Conservation (phyloP, 805 yeast species). For the Tetrapisispora nanseiensis region DNA sequence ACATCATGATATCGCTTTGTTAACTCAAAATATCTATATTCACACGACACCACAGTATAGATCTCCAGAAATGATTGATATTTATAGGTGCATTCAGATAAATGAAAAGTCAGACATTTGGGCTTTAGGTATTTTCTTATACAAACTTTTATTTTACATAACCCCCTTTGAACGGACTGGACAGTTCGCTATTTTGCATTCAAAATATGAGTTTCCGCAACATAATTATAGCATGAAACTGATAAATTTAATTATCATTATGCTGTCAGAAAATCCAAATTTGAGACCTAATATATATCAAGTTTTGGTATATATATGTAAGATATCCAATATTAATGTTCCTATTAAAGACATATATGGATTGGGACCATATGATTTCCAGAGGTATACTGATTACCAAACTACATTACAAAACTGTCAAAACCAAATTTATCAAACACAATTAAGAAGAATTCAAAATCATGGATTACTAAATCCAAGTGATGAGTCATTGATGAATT, state of each 20-base stretch:
- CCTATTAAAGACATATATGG: constrained; percentile 38
- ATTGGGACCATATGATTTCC: constrained; percentile 47
- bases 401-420: constrained; percentile 22
- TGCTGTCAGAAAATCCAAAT: constrained; percentile 75
- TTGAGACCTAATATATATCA: constrained; percentile 83
- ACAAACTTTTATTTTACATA: constrained; percentile 82
- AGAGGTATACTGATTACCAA: constrained; percentile 45
- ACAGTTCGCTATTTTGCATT: constrained; percentile 78
- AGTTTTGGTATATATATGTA: constrained; percentile 53
- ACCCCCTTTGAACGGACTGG: constrained; percentile 87
- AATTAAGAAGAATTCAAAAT: constrained; percentile 13
- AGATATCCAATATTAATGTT: constrained; percentile 45
- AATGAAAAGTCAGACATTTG: constrained; percentile 91
- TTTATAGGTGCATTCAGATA: constrained; percentile 71
- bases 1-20: constrained; percentile 63
- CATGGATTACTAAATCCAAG: constrained; percentile 5
- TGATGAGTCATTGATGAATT: constrained; percentile 13
- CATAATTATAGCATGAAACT: constrained; percentile 66
- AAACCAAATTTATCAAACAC: constrained; percentile 18
- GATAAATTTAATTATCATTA: constrained; percentile 62
- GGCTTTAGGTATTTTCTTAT: constrained; percentile 91
- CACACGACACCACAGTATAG: constrained; percentile 96
- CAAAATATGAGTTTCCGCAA: constrained; percentile 67
- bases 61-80: constrained; percentile 92
- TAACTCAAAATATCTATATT: constrained; percentile 74